Evolutionary conservation across 108 stramenopile genomes (phyloP).

Genomic region (Cyclotella atomus): DNA sequence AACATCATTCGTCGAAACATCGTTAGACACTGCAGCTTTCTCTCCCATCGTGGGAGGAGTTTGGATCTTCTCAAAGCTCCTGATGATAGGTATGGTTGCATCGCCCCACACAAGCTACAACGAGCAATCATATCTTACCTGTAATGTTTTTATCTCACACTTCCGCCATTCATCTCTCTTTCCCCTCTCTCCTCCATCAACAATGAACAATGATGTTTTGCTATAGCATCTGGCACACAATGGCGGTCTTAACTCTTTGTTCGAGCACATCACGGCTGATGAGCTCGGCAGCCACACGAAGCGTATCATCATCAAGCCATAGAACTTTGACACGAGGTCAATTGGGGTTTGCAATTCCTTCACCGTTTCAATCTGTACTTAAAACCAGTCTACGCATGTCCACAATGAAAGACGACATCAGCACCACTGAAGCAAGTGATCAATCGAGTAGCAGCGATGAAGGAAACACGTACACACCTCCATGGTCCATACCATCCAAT

Average conservation of each 20-base stretch:
- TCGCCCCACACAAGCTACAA: too few relatives aligned
- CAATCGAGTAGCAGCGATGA: neutral
- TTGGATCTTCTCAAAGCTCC: too few relatives aligned
- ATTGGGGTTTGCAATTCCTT: neutral
- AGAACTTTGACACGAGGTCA: neutral
- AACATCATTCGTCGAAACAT: too few relatives aligned
- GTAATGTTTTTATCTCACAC: too few relatives aligned
- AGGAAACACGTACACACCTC: slow-evolving; percentile 34
- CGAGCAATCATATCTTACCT: too few relatives aligned
- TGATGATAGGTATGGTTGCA: too few relatives aligned
- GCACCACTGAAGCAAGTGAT: neutral
- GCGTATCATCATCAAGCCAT: neutral
- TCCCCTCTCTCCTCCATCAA: too few relatives aligned
- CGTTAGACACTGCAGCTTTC: too few relatives aligned
- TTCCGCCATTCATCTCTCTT: too few relatives aligned
- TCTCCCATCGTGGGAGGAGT: too few relatives aligned
- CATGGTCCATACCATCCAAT: slow-evolving; percentile 31
- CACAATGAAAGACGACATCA: neutral
- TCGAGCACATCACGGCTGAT: neutral
- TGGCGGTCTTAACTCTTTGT: neutral
- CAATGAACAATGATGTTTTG: too few relatives aligned
- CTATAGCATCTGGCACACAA: neutral
- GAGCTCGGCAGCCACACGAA: neutral
- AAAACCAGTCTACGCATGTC: neutral
- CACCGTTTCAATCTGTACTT: neutral